Evolutionary conservation across 257 asterid genomes (phyloP), one percentile per base, ranked within the genome.

Genomic region (Solanum gandarillasii): DNA sequence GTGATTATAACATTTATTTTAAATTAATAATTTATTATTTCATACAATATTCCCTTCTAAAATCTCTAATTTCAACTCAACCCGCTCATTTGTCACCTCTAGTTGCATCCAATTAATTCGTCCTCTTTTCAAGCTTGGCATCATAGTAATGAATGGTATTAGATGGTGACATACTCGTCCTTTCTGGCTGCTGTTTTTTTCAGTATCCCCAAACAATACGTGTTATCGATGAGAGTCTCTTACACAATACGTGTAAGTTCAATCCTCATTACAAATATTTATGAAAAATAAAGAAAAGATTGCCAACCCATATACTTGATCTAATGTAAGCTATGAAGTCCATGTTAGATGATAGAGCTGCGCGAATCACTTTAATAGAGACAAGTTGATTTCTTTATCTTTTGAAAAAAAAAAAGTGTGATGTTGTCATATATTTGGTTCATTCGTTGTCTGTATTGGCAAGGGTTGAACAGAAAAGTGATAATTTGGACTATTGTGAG

Each of bases 21-120:
- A 9, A 36, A 36, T 36, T 36, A 36, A 36, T 36, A 7, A 0
- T 36, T 36, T 36, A 0, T 38, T 8, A 38, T 38, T 38, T 38
- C 41, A 38, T 38, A 38, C 10, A 2, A 39, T 39, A 0, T 39
- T 39, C 12, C 12, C 0, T 41, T 41, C 48, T 41, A 41, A 43
- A 43, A 43, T 43, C 0, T 12, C 52, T 3, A 11, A 43, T 43
- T 12, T 43, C 16, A 41, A 41, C 48, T 41, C 14, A 41, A 11
- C 5, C 48, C 16, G 52, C 52, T 0, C 16, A 0, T 43, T 43
- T 43, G 0, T 43, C 2, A 11, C 48, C 48, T 0, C 0, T 0
- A 4, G 18, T 12, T 0, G 55, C 55, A 46, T 46, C 2, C 55
- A 1, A 46, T 46, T 46, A 46, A 46, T 46, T 46, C 12, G 18